These are phyloP conservation scores for Viola pubescens DNA, from an alignment of 441 rosid species.

Conservation along the genomic window DNA sequence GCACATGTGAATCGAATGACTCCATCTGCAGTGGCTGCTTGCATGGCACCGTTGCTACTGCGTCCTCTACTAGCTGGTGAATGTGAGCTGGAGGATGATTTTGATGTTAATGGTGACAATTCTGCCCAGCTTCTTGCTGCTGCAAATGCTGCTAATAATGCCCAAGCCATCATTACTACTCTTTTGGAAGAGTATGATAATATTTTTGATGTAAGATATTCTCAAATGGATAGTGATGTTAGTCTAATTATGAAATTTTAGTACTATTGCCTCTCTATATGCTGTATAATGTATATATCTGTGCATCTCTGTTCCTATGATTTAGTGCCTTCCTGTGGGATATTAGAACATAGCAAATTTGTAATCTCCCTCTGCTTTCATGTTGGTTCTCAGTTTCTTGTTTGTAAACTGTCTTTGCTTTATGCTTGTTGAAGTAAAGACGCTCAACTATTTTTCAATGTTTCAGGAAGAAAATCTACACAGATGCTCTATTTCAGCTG, in stretches of 20 bases:
- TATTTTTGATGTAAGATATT: constrained; percentile 75
- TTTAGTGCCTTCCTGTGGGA: too few relatives aligned
- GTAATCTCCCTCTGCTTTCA: too few relatives aligned
- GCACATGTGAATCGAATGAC: constrained; percentile 92
- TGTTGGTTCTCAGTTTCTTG: too few relatives aligned
- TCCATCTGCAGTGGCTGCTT: constrained; percentile 97
- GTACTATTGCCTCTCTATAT: too few relatives aligned
- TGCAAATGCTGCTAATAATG: constrained; percentile 97
- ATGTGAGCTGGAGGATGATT: constrained; percentile 92
- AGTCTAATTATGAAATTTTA: background rate
- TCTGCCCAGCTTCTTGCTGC: constrained; percentile 99
- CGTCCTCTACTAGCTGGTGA: constrained; percentile 94
- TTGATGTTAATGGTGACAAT: constrained; percentile 74
- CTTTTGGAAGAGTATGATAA: constrained; percentile 88
- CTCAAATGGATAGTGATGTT: constrained; percentile 10
- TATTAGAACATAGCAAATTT: too few relatives aligned
- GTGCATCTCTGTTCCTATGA: too few relatives aligned
- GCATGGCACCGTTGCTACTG: constrained; percentile 98
- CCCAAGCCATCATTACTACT: constrained; percentile 81
- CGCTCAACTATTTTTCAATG: constrained; percentile 17
- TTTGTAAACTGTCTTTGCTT: background rate
- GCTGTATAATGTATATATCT: too few relatives aligned
- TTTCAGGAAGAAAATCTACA: constrained; percentile 90
- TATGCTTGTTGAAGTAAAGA: constrained; percentile 4
- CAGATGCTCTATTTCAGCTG: constrained; percentile 90